A percentile compares a stretch with the other conserved stretches of the same genome.
phyloP scores from a whole-genome alignment of 139 green algal genomes.

The Pycnococcus provasolii region DNA sequence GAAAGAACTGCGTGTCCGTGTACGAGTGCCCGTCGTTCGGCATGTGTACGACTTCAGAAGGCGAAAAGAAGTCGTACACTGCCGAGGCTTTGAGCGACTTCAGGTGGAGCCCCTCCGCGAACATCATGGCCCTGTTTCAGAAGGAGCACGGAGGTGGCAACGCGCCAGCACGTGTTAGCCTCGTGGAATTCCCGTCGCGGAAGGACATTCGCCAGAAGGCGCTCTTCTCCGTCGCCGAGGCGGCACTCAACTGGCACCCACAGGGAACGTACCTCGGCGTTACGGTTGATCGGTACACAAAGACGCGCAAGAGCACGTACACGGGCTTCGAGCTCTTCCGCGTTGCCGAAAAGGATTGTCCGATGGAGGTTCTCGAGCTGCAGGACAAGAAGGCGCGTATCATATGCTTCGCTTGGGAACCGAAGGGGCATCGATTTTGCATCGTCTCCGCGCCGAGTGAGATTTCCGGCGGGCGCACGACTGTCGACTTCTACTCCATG shows the following conservation, averaged over 20 bases:
- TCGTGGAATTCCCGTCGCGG: slow-evolving; percentile 64
- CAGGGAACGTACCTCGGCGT: slow-evolving; percentile 90
- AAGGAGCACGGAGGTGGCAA: slow-evolving; percentile 67
- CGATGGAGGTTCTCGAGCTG: slow-evolving; percentile 57
- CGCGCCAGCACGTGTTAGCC: slow-evolving; percentile 36
- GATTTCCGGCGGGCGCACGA: slow-evolving; percentile 53
- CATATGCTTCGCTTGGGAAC: slow-evolving; percentile 85
- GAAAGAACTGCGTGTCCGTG: slow-evolving; percentile 60
- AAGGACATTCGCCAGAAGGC: slow-evolving; percentile 90
- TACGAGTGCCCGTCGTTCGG: slow-evolving; percentile 47
- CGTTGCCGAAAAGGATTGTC: slow-evolving; percentile 59
- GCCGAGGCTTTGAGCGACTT: slow-evolving; percentile 81
- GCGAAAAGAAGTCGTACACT: slow-evolving; percentile 84
- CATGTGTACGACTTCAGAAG: slow-evolving; percentile 50
- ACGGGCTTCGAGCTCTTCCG: slow-evolving; percentile 92
- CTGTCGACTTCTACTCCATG: slow-evolving; percentile 91
- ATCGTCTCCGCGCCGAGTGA: slow-evolving; percentile 63
- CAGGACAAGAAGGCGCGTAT: slow-evolving; percentile 66
- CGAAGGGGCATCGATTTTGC: slow-evolving; percentile 75
- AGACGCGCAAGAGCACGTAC: slow-evolving; percentile 91
- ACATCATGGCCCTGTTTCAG: slow-evolving; percentile 76
- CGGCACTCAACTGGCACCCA: slow-evolving; percentile 91
- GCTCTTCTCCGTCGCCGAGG: slow-evolving; percentile 87
- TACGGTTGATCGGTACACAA: slow-evolving; percentile 90
- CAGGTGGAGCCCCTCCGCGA: slow-evolving; percentile 73